Conservation (phyloP, 2,329 filamentous ascomycete species). For the Acephala macrosclerotiorum region DNA sequence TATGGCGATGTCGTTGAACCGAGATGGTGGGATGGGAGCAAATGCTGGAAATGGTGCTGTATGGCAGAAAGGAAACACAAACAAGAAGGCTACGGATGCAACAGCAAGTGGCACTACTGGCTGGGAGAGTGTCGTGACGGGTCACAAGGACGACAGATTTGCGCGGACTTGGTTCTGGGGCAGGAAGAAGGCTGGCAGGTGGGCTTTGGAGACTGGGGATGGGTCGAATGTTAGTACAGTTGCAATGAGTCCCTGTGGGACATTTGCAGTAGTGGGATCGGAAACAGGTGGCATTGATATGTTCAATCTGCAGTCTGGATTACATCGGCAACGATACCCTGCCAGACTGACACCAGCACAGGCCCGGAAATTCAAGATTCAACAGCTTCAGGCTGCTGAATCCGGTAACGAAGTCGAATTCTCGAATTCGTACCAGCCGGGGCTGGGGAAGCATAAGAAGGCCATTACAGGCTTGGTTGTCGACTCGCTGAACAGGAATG, state of each 20-base stretch:
- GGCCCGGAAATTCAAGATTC: slow-evolving; percentile 76
- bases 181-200: slow-evolving; percentile 88
- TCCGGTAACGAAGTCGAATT: slow-evolving; percentile 30
- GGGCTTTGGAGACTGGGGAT: slow-evolving; percentile 90
- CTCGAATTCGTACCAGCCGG: slow-evolving; percentile 42
- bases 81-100: slow-evolving; percentile 69
- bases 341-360: slow-evolving; percentile 79
- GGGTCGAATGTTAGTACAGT: slow-evolving; percentile 84
- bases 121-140: slow-evolving; percentile 97
- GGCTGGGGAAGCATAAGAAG: slow-evolving; percentile 77
- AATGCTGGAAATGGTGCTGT: slow-evolving; percentile 79
- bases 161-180: slow-evolving; percentile 99
- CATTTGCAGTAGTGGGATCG: slow-evolving; percentile 90
- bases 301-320: slow-evolving; percentile 95
- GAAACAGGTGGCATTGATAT: slow-evolving; percentile 85
- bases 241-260: slow-evolving; percentile 89
- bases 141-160: slow-evolving; percentile 83
- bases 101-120: slow-evolving; percentile 81
- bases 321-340: slow-evolving; percentile 88
- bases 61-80: slow-evolving; percentile 80
- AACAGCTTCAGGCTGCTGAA: slow-evolving; percentile 56
- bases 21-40: slow-evolving; percentile 92
- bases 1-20: slow-evolving; percentile 89
- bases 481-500: slow-evolving; percentile 84
- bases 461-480: slow-evolving; percentile 86